Evolutionary conservation across 208 protist species (phyloP), one percentile per base, ranked within the genome.

Genomic region (Leishmania tarentolae): DNA sequence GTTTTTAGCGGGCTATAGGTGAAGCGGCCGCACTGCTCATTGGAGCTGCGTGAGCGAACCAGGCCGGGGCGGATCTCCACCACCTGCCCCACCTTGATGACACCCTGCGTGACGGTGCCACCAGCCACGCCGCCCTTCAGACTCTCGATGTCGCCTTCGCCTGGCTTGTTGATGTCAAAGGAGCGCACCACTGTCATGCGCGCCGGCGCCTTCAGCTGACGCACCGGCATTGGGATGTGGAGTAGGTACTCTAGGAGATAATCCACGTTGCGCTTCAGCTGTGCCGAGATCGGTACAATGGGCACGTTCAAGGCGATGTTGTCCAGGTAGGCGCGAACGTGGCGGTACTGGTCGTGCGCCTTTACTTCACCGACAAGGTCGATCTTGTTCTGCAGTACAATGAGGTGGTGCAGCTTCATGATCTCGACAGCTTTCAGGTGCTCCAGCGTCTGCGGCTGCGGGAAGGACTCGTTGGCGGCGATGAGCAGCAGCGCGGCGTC

Each of bases 331-430:
- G 79, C 82, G 1, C 94, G 86, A 77, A 99, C 99, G 82, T 99
- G 91, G 31, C 97, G 83, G 86, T 99, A 98, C 89, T 99, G 99
- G 68, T 99, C 96, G 44, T 96, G 80, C 35, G 98, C 99, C 46
- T 94, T 87, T 11, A 89, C 87, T 85, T 99, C 93, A 61, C 98
- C 98, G n/a, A 99, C 96, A 9, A 99, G 92, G 92, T 99, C 99
- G 83, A 99, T 99, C 91, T 99, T 99, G 91, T 99, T 99, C 92
- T 99, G 99, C n/a, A 99, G 81, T 53, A 99, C 99, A 57, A 99
- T 96, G 50, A 99, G 96, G 86, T 99, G 86, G 63, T 94, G 90
- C 21, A 99, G 88, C 83, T 99, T 99, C 99, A 99, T 99, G 88
- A 99, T 99, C 87, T 99, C 99, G 70, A 99, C 98, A 56, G 99